Evolutionary conservation across 2,329 filamentous ascomycete genomes (phyloP), one percentile per base, ranked within the genome.

Genomic region (Rutstroemia sydowiana): DNA sequence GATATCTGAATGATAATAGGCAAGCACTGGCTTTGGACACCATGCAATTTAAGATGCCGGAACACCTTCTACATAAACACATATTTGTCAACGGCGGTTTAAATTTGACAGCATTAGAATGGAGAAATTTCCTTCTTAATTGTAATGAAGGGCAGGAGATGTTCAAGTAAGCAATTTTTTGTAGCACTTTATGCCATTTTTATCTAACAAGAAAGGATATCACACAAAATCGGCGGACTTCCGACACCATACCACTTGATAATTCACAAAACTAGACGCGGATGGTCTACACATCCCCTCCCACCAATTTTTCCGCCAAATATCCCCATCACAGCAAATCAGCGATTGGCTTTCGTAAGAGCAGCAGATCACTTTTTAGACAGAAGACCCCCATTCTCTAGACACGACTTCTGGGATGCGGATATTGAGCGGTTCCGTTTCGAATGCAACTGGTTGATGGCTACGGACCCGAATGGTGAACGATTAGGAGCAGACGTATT

Each of bases 1-100:
- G 14, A 14, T 46, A 51, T 11, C 11, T 51, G 1, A 40, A 28
- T 23, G 20, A 20, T 7, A 31, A 51, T 9, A 37, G 26, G 6
- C 43, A 28, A 23, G 42, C 36, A 23, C 14, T 51, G 18, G 48
- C 48, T 20, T 28, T 51, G 8, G 42, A 51, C 8, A 51, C 48
- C 16, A 46, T 51, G 48, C 31, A 16, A 26, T 51, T 51, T 13
- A 37, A 14, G 31, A 46, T 51, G 10, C 48, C 48, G 39, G 48
- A 51, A 18, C 48, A 46, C 39, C 28, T 41, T 6, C 13, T 51
- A 8, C 21, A 32, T 14, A 13, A 39, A 23, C 46, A 51, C 8
- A 51, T 51, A 39, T 10, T 34, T 21, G 46, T 42, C 21, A 46
- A 45, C 6, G 48, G 48, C 3, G 48, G 48, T 3, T 26, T 51